Evolutionary conservation across 768 basidiomycete species (phyloP), one percentile per base, ranked within the genome.

Genomic region (Mycena polygramma): DNA sequence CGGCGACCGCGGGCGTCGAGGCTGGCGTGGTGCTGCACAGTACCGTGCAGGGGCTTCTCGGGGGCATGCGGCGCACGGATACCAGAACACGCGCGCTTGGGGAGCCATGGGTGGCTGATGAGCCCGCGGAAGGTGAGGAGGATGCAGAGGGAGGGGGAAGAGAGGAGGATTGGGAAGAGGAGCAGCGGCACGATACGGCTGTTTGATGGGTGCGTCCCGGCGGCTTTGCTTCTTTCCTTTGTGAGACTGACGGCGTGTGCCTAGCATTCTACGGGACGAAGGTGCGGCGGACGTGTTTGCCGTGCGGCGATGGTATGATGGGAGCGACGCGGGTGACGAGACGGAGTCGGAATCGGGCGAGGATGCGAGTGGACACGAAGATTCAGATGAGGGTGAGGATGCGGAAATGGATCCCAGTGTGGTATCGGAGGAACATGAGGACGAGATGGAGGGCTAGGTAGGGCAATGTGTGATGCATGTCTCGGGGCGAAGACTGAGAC

Each of bases 1-100:
- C 94, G 37, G 85, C 88, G 43, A 93, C 93, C 6, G 84, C 91
- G 6, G 94, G 94, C 4, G 87, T 95, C 24, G 94, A 96, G 78
- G 88, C 88, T 30, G 84, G 88, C 69, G 84, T 94, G 30, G 74
- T 90, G 22, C 78, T 95, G 15, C 94, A 94, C 77, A 90, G 91
- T 73, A 88, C 92, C 4, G 64, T 60, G 37, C 19, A 55, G 49
- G 62, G 24, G 39, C 35, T 64, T 39, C 20, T 57, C 15, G 71
- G 72, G 15, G 57, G 70, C 8, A 66, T 68, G 63, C 6, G 43
- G 60, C 37, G 59, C 9, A 70, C 45, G 37, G 26, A 17, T 53
- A 26, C 69, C 71, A 20, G 8, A 45, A 46, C 26, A n/a, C 69
- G 72, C 15, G 36, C 20, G 26, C 8, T 70, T 20, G 66, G 58